phyloP scores from a whole-genome alignment of 352 stramenopile species.

The Thraustochytrium striatum region DNA sequence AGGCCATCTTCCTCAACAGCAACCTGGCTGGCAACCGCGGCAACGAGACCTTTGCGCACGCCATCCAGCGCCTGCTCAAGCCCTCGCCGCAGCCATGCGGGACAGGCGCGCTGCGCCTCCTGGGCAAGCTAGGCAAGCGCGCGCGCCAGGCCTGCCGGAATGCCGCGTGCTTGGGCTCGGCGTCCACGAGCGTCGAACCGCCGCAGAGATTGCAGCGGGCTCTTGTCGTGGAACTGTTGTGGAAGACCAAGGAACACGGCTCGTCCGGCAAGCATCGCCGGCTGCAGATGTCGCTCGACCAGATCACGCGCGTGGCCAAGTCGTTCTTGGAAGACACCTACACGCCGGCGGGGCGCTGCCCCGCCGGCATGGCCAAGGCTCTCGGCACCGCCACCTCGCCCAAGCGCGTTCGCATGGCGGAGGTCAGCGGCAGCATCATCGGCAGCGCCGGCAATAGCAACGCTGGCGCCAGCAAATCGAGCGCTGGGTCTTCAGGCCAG shows the following conservation, averaged over 20 bases:
- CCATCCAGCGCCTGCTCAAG: slow-evolving; percentile 11
- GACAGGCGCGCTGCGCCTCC: slow-evolving; percentile 8
- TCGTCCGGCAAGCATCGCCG: not conserved
- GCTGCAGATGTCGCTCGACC: not conserved
- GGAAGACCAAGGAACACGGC: not conserved
- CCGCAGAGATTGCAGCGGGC: not conserved
- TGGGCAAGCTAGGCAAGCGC: slow-evolving; percentile 37
- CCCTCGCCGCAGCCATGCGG: slow-evolving; percentile 33
- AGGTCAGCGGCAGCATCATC: not conserved
- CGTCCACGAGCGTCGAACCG: not conserved
- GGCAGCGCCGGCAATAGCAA: not conserved
- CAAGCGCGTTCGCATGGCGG: not conserved
- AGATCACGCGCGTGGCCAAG: not conserved
- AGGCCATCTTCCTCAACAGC: not conserved
- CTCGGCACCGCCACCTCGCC: not conserved
- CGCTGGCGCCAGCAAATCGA: no score
- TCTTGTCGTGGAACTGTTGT: slow-evolving; percentile 33
- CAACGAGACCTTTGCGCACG: slow-evolving; percentile 32
- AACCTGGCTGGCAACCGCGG: not conserved
- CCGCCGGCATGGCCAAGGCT: not conserved
- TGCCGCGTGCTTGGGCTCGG: not conserved
- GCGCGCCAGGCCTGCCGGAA: no score
- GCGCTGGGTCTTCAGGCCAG: no score
- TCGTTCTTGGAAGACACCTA: not conserved
- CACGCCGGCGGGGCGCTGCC: not conserved